Evolutionary conservation across 2,329 filamentous ascomycete species (phyloP).

Genomic region (Fusarium nisikadoi): DNA sequence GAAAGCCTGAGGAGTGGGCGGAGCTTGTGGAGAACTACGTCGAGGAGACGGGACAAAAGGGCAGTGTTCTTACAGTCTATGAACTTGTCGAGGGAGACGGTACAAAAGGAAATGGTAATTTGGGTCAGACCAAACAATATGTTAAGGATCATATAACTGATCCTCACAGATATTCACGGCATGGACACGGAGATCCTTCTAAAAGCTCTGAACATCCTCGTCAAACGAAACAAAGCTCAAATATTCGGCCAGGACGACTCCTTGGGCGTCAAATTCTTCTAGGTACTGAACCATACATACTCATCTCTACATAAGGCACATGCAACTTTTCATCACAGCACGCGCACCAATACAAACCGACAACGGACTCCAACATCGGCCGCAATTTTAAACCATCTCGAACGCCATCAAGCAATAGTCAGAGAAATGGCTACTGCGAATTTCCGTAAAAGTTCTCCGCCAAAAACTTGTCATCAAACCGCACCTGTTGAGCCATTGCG

Average conservation of each 20-base stretch:
- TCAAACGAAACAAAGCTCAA: constrained; percentile 91
- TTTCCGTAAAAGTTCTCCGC: constrained; percentile 56
- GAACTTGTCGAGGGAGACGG: constrained; percentile 90
- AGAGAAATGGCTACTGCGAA: constrained; percentile 16
- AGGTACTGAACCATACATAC: constrained; percentile 48
- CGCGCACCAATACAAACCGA: constrained; percentile 4
- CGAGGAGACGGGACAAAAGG: constrained; percentile 89
- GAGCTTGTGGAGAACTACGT: constrained; percentile 80
- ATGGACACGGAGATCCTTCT: constrained; percentile 85
- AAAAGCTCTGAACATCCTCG: constrained; percentile 81
- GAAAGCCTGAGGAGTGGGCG: constrained; percentile 91
- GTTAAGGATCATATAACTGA: constrained; percentile 13
- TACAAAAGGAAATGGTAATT: constrained; percentile 72
- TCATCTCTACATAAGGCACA: constrained; percentile 34
- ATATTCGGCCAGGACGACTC: constrained; percentile 91
- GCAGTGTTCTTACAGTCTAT: constrained; percentile 89
- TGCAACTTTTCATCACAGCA: constrained; percentile 11
- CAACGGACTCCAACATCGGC: constrained; percentile 17
- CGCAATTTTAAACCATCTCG: constrained; percentile 16
- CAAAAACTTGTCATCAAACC: constrained; percentile 72
- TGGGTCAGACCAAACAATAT: background rate
- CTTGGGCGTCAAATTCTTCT: constrained; percentile 97
- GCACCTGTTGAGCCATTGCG: constrained; percentile 86
- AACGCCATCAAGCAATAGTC: constrained; percentile 35
- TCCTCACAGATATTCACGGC: constrained; percentile 77